Percentiles rank a stretch among this genome's conserved stretches.
phyloP scores from a whole-genome alignment of 345 rosid species.

The Rhodamnia argentea region DNA sequence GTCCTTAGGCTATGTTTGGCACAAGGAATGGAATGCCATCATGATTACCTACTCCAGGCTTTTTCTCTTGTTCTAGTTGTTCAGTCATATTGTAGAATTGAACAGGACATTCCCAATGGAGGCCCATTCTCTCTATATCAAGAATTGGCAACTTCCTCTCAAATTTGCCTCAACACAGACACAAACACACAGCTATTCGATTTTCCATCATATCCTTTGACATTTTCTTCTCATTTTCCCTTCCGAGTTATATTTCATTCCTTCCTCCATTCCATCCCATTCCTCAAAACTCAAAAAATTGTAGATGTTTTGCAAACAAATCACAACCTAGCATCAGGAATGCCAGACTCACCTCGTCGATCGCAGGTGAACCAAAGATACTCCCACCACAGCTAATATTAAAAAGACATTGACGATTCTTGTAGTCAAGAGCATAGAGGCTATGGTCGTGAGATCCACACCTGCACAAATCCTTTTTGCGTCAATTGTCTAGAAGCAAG shows the following conservation, averaged over 20 bases:
- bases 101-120: not conserved
- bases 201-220: not conserved
- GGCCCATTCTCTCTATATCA: not conserved
- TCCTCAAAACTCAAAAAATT: not conserved
- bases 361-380: constrained; percentile 78
- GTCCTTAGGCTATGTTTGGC: not conserved
- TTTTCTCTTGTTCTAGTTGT: not conserved
- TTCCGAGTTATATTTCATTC: not conserved
- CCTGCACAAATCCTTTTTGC: constrained; percentile 31
- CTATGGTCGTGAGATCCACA: constrained; percentile 89
- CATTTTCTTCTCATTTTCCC: not conserved
- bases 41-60: not conserved
- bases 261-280: not conserved
- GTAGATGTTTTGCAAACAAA: not conserved
- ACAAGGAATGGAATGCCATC: not conserved
- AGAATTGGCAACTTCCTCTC: not conserved
- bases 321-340: not conserved
- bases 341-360: constrained; percentile 58
- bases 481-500: not conserved
- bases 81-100: not conserved
- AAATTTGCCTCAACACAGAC: not conserved
- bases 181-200: not conserved
- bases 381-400: constrained; percentile 83
- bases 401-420: constrained; percentile 48
- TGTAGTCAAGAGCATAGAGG: constrained; percentile 85